Evolutionary conservation across 768 basidiomycete species (phyloP).

Genomic region (Leccinum pellstonianum): DNA sequence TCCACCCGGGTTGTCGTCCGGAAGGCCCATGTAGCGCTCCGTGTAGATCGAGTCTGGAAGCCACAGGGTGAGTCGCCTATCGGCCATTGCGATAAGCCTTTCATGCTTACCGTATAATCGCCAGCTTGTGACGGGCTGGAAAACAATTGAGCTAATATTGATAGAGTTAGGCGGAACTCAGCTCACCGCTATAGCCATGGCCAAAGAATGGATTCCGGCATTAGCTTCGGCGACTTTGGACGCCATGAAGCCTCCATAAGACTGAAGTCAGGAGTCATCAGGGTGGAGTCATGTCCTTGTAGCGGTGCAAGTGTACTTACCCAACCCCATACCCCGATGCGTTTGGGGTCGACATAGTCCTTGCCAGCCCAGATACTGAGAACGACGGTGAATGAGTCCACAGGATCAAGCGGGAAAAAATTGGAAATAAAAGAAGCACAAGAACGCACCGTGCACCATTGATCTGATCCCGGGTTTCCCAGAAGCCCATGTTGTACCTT

Average conservation of each 20-base stretch:
- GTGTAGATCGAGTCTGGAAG: conserved; percentile 88
- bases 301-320: conserved; percentile 42
- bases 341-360: conserved; percentile 81
- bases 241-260: conserved; percentile 95
- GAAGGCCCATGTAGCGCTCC: conserved; percentile 94
- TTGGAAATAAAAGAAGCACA: conserved; percentile 4
- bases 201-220: conserved; percentile 85
- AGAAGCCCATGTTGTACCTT: conserved; percentile 84
- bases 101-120: conserved; percentile 61
- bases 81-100: background rate
- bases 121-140: conserved; percentile 87
- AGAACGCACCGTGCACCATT: conserved; percentile 70
- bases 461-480: conserved; percentile 88
- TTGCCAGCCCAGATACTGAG: conserved; percentile 78
- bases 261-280: conserved; percentile 44
- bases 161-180: background rate
- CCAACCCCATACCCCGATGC: conserved; percentile 99
- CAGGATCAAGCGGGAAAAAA: background rate
- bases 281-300: background rate
- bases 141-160: background rate
- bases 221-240: conserved; percentile 89
- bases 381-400: background rate
- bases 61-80: conserved; percentile 1
- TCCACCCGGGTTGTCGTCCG: conserved; percentile 74
- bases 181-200: conserved; percentile 87